Base-by-base conservation (phyloP, 2,329 filamentous ascomycete genomes). In the Biscogniauxia sp. region DNA sequence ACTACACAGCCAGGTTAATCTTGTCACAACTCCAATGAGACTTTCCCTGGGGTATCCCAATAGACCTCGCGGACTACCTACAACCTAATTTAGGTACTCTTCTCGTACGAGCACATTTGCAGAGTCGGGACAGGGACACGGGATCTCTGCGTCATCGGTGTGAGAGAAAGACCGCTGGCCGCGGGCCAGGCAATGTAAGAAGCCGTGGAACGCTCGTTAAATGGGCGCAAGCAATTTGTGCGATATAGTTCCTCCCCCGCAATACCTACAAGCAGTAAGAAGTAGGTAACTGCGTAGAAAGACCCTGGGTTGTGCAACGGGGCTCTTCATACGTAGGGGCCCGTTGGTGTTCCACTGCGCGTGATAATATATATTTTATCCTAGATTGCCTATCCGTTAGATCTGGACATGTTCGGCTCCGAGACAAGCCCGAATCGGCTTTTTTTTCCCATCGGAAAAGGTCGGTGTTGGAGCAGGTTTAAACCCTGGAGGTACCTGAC, bases 261-360 rank as follows among this genome's bases (percentile, higher is more conserved):
- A 17, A 45, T n/a, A 17, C 9, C 37, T n/a, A n/a, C n/a, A 2
- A 15, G 6, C 32, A 9, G 32, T 5, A 23, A 32, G 28, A 23
- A 32, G 28, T 9, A 32, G 2, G 2, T 9, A 32, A 32, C 7
- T 32, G 28, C 11, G 28, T 7, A 32, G 28, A 7, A 32, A 32
- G 11, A 32, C 7, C 9, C 28, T 32, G 28, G 37, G 37, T 13
- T 45, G 37, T 45, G 37, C 37, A 13, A 45, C 37, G 37, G 37
- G 37, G 5, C 11, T 3, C 17, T 17, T 45, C 11, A n/a, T 45
- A 45, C 2, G 37, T 25, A 11, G 37, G 32, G 32, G 4, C 41
- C 20, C 54, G 54, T 20, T 26, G n/a, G 23, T 23, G 54, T 56
- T 50, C n/a, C 54, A 56, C 28, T 23, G 54, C 54, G 51, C 51